Conservation (phyloP, 2,329 filamentous ascomycete genomes). For the Fusarium sp. region DNA sequence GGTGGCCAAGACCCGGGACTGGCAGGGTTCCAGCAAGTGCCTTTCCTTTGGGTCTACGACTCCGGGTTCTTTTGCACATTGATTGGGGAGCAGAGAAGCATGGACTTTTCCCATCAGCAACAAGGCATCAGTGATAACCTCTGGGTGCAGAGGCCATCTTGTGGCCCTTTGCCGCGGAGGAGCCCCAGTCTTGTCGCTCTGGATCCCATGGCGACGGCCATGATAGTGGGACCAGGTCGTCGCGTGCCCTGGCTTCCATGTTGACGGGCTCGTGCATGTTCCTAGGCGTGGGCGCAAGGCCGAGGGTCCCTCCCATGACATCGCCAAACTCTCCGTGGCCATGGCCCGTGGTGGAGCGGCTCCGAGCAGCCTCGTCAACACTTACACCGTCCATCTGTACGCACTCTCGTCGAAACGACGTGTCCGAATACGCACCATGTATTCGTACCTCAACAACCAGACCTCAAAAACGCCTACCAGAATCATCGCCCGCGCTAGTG, state of each 20-base stretch:
- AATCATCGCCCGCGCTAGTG: conserved; percentile 22
- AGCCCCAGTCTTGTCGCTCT: neutral
- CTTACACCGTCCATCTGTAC: neutral
- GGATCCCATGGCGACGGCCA: conserved; percentile 43
- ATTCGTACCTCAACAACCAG: neutral
- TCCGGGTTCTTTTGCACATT: conserved; percentile 16
- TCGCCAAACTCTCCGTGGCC: conserved; percentile 25
- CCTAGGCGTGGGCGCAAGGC: conserved; percentile 39
- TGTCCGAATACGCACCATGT: conserved; percentile 36
- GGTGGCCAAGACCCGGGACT: conserved; percentile 25
- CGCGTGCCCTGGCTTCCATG: conserved; percentile 34
- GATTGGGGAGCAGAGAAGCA: neutral
- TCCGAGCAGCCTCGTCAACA: conserved; percentile 25
- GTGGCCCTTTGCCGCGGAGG: neutral
- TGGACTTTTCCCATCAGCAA: conserved; percentile 11
- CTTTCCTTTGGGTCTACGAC: conserved; percentile 21
- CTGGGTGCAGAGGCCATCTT: conserved; percentile 14
- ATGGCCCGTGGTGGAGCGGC: conserved; percentile 23
- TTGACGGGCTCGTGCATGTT: conserved; percentile 36
- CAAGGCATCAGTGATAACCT: conserved; percentile 12
- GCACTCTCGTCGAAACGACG: neutral
- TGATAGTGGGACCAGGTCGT: conserved; percentile 35
- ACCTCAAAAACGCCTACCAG: neutral
- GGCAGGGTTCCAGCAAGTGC: conserved; percentile 5
- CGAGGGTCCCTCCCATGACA: conserved; percentile 14